Evolutionary conservation across 371 early-diverging fungal genomes (phyloP), one percentile per base, ranked within the genome.

Genomic region (Haplosporangium sp.): DNA sequence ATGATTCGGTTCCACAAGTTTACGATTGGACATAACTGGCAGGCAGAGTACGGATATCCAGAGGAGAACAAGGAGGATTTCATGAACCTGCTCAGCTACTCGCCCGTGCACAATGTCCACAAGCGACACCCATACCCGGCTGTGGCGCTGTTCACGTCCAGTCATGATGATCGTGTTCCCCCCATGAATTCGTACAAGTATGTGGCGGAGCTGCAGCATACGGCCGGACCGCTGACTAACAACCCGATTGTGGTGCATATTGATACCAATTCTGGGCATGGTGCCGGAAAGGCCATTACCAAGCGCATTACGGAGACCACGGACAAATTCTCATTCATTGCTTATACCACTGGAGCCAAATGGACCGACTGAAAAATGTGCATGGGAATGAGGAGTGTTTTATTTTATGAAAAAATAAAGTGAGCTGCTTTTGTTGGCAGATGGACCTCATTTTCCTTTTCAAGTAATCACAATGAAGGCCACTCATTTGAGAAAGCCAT

Each of bases 181-280:
- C 86, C 86, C 12, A 63, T 86, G 67, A 85, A 87, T 65, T 88
- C 90, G 23, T 83, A 82, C 71, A 92, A 91, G 81, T 81, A 80
- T n/a, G 80, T 87, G 23, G 86, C 93, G 0, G 84, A 85, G 56
- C 61, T 92, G 43, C 93, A 92, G 75, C 81, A 89, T 65, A 69
- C 62, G 4, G 81, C 83, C 0, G 63, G 67, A 52, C 80, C 64
- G 76, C 18, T 62, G 70, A 86, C 82, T 73, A 65, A 76, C 54
- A 80, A 83, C 36, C 91, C 91, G 13, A 72, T 90, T 52, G 45
- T 90, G 76, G 83, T 84, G 48, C 75, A 89, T n/a, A 74, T 91
- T 51, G 89, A 88, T 29, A 87, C 85, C 20, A 86, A 87, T 75
- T 85, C 92, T 16, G 92, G 92, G 0, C 92, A 92, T 70, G 92